Evolutionary conservation across 352 stramenopile genomes (phyloP), one percentile per base, ranked within the genome.

Genomic region (Pythium folliculosum): DNA sequence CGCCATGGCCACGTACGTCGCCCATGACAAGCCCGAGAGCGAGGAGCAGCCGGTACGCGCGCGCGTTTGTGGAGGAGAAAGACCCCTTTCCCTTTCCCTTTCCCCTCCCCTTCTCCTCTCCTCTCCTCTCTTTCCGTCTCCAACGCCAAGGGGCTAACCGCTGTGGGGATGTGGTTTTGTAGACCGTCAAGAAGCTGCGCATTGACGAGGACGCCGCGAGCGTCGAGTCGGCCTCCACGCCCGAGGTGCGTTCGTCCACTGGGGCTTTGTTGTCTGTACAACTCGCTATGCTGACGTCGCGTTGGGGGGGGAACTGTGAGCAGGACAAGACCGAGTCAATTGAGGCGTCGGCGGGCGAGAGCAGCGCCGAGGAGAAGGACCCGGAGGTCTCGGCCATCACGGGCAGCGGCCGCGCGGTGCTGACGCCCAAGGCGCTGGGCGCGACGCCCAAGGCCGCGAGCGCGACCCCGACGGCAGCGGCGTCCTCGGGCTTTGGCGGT

Each of bases 1-100:
- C 25, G 49, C 56, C 59, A 92, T 92, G 84, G 81, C 84, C 60
- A 89, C 78, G 47, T 87, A 88, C 70, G 73, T 86, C 61, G 81
- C 83, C 53, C 84, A 90, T 79, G 84, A 92, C 69, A 92, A 92
- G 75, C 84, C 84, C 27, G 78, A 88, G 65, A 75, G 70, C 21
- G 72, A 90, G 56, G 81, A 87, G 61, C 81, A 88, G 61, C 80
- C 80, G 50, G 77, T 89, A 54, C n/a, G 73, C 63, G 27, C 55
- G 17, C 21, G 35, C 32, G 1, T 49, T 2, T 3, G 16, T 32
- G 43, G 21, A 22, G 1, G 1, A 21, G 25, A 32, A 32, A 5
- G 27, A 32, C 27, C 32, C 16, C 32, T 45, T 58, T 38, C 22
- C 17, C 23, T 8, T 19, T 9, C 17, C 16, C 23, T 0, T 27